Conservation (phyloP, 2,329 filamentous ascomycete genomes). For the Boeremia exigua region DNA sequence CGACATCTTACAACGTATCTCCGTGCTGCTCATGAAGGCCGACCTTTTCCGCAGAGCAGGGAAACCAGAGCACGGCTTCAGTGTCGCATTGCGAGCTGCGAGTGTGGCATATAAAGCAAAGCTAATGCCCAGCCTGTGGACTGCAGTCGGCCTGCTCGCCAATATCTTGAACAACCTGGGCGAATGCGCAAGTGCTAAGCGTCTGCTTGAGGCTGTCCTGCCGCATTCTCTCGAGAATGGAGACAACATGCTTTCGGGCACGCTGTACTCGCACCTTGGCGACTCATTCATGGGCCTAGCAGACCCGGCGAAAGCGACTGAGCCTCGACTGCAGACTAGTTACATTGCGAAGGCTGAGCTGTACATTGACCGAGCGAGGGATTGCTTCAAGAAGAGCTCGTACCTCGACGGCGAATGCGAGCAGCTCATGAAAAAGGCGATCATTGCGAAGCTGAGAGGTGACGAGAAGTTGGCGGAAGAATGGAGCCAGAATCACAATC, state of each 20-base stretch:
- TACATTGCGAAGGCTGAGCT: constrained; percentile 41
- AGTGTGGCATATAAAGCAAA: constrained; percentile 74
- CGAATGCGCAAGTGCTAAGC: constrained; percentile 71
- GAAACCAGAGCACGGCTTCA: constrained; percentile 76
- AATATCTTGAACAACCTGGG: constrained; percentile 72
- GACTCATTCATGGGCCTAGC: constrained; percentile 83
- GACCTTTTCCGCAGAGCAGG: constrained; percentile 71
- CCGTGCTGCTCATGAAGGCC: constrained; percentile 75
- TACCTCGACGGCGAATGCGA: constrained; percentile 75
- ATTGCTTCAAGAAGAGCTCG: constrained; percentile 67
- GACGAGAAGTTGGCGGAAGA: constrained; percentile 46
- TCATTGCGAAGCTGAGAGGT: constrained; percentile 71
- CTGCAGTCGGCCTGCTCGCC: constrained; percentile 70
- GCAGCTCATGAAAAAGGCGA: constrained; percentile 81
- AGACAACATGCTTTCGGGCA: constrained; percentile 66
- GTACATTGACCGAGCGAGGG: constrained; percentile 45
- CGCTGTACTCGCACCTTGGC: constrained; percentile 72
- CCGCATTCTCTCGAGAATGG: constrained; percentile 76
- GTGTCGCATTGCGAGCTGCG: constrained; percentile 75
- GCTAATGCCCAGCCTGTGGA: constrained; percentile 74
- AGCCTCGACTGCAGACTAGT: constrained; percentile 23
- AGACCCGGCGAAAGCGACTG: constrained; percentile 51
- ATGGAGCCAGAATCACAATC: constrained; percentile 46
- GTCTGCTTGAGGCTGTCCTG: constrained; percentile 71
- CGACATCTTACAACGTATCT: constrained; percentile 72